phyloP scores from a whole-genome alignment of 2,329 filamentous ascomycete genomes.

The Pseudofabraea citricarpa region DNA sequence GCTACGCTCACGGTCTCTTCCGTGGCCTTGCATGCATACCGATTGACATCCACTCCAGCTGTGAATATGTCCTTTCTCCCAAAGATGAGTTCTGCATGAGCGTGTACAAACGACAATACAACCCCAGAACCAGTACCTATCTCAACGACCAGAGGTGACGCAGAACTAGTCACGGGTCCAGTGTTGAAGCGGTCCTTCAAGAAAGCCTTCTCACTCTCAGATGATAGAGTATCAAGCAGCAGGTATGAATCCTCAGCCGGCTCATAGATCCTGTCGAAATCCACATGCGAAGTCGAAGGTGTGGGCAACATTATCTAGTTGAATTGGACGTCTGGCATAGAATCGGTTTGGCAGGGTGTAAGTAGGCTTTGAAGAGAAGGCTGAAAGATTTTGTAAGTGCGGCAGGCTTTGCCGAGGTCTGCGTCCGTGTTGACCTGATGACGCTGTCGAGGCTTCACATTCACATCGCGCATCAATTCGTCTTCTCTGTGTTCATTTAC shows the following conservation, averaged over 20 bases:
- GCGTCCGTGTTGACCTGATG: neutral
- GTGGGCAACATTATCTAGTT: conserved; percentile 73
- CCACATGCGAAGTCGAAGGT: conserved; percentile 86
- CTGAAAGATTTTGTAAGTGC: conserved; percentile 2
- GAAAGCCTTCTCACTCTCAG: conserved; percentile 29
- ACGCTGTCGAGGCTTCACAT: neutral
- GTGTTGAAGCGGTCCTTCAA: conserved; percentile 14
- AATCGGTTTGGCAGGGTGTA: no score
- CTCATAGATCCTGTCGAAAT: conserved; percentile 86
- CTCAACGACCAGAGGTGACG: conserved; percentile 69
- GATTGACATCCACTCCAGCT: conserved; percentile 79
- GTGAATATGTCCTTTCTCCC: conserved; percentile 66
- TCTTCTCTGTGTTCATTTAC: no score
- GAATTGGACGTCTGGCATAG: no score
- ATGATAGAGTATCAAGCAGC: conserved; percentile 85
- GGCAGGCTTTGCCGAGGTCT: conserved; percentile 4
- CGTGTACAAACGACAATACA: conserved; percentile 81
- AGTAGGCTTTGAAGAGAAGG: no score
- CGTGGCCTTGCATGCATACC: conserved; percentile 75
- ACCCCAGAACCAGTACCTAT: conserved; percentile 90
- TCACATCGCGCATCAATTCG: no score
- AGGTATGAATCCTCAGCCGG: conserved; percentile 95
- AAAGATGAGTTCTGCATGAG: conserved; percentile 69
- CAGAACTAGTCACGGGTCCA: conserved; percentile 17
- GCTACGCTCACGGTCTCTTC: conserved; percentile 58